Conservation (phyloP, 768 basidiomycete species). For the Mycena amicta region DNA sequence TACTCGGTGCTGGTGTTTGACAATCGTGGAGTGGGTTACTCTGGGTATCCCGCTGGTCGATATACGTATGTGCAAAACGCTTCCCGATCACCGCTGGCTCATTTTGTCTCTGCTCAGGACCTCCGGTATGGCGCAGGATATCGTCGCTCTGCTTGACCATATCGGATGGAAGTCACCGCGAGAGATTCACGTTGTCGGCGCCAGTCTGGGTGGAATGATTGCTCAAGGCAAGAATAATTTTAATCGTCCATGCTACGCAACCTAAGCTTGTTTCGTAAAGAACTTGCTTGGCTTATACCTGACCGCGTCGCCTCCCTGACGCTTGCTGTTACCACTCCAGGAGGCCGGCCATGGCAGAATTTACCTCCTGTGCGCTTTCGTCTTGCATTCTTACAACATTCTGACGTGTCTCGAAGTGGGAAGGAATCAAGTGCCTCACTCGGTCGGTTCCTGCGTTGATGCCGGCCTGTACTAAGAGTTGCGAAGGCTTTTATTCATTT, state of each 20-base stretch:
- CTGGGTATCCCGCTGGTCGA: conserved; percentile 68
- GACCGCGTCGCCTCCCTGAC: conserved; percentile 67
- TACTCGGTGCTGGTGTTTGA: conserved; percentile 77
- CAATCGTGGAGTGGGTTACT: conserved; percentile 82
- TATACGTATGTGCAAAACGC: conserved; percentile 65
- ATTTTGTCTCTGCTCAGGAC: conserved; percentile 47
- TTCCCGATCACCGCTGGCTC: not conserved
- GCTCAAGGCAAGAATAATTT: too few species aligned
- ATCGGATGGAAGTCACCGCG: conserved; percentile 69
- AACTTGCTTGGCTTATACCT: conserved; percentile 68
- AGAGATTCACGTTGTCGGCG: conserved; percentile 71
- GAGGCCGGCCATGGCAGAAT: conserved; percentile 58
- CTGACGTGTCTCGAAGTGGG: conserved; percentile 33
- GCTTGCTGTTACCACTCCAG: conserved; percentile 71
- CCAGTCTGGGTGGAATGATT: conserved; percentile 84
- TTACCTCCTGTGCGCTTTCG: conserved; percentile 57
- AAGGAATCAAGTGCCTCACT: conserved; percentile 38
- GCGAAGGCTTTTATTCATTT: conserved; percentile 40
- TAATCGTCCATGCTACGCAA: too few species aligned
- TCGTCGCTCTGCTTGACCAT: conserved; percentile 63
- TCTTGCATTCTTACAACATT: not conserved
- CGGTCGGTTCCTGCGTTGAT: conserved; percentile 27
- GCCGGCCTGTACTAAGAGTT: not conserved
- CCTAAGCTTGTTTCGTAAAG: conserved; percentile 37
- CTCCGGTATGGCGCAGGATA: conserved; percentile 77